These are phyloP conservation scores for Chrysanthemum makinoi DNA, from an alignment of 129 eudicot genomes.

Conservation along the genomic window DNA sequence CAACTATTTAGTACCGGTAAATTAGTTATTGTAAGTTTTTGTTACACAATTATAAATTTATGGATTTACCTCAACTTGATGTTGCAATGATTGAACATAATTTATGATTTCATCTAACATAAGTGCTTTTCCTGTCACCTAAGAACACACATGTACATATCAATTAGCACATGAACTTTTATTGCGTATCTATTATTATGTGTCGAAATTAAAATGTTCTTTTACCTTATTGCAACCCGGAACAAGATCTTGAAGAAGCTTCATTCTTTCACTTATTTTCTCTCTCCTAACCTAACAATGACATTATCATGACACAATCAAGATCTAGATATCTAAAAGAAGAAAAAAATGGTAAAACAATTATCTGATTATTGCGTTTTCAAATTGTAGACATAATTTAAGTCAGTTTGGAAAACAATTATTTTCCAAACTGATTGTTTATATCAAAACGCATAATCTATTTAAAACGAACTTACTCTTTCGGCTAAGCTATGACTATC, in stretches of 20 bases:
- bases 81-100: conserved; percentile 85
- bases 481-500: conserved; percentile 97
- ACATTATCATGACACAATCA: conserved; percentile 23
- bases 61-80: conserved; percentile 86
- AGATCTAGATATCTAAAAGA: conserved; percentile 26
- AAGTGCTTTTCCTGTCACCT: conserved; percentile 96
- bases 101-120: conserved; percentile 98
- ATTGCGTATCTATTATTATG: not conserved
- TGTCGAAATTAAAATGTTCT: not conserved
- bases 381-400: too few relatives aligned
- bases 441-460: not conserved
- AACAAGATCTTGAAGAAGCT: conserved; percentile 96
- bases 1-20: not conserved
- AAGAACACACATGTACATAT: not conserved
- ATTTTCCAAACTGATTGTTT: not conserved
- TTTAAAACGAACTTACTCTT: conserved; percentile 47
- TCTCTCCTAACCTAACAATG: conserved; percentile 76
- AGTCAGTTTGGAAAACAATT: too few relatives aligned
- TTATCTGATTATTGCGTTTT: not conserved
- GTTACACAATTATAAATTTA: not conserved
- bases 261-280: conserved; percentile 94
- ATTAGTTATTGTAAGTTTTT: not conserved
- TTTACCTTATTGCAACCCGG: conserved; percentile 95
- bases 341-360: too few relatives aligned
- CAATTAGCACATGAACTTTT: not conserved